Evolutionary conservation across 2,329 filamentous ascomycete species (phyloP).

Genomic region (Penicillium sp.): DNA sequence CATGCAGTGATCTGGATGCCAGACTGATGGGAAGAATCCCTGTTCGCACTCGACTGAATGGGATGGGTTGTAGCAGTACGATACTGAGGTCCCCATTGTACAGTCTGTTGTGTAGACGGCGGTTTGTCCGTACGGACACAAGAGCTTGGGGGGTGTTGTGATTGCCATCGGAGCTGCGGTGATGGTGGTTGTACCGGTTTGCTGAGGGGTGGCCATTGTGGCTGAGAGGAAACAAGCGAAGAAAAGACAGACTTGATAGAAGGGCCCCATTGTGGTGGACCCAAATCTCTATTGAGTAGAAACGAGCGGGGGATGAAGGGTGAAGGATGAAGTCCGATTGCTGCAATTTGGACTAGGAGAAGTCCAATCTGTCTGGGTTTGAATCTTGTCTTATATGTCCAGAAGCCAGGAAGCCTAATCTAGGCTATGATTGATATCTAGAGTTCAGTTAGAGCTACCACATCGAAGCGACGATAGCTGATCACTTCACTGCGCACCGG

Average conservation of each 20-base stretch:
- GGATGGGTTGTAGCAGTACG: conserved; percentile 22
- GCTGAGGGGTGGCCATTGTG: conserved; percentile 13
- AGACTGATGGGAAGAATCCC: conserved; percentile 25
- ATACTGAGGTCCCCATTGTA: conserved; percentile 24
- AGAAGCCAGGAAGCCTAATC: background rate
- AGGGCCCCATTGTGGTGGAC: background rate
- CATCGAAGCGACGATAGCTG: background rate
- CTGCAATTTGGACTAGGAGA: background rate
- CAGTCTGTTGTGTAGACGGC: conserved; percentile 28
- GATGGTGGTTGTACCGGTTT: background rate
- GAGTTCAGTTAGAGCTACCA: background rate
- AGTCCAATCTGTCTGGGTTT: background rate
- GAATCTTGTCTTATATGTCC: background rate
- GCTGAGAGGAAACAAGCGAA: background rate
- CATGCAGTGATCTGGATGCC: conserved; percentile 27
- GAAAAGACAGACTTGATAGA: background rate
- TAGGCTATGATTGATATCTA: background rate
- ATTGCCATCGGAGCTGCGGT: conserved; percentile 10
- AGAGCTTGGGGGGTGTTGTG: conserved; percentile 14
- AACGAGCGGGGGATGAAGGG: no score
- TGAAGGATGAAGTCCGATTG: no score
- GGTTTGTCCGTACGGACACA: conserved; percentile 20
- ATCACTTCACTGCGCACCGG: background rate
- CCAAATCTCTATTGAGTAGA: background rate
- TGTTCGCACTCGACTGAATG: conserved; percentile 19